These are phyloP conservation scores for Miscanthus sacchariflorus DNA, from an alignment of 202 grass and related monocot genomes.

Conservation along the genomic window DNA sequence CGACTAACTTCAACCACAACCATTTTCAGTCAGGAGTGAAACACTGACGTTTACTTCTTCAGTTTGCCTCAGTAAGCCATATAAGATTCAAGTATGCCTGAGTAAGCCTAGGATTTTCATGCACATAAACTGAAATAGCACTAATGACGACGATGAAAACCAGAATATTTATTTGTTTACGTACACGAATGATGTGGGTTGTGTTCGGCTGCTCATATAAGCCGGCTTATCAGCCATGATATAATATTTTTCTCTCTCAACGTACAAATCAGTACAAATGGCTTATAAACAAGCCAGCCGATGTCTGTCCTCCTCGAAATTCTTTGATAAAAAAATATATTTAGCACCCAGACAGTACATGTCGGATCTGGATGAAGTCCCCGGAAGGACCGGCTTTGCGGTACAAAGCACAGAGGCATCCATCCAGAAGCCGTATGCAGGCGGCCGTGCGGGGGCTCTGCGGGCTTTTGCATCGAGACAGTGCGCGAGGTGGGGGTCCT, in stretches of 20 bases:
- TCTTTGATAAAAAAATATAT: no score
- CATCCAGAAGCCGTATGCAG: slow-evolving; percentile 48
- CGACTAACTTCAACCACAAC: background rate
- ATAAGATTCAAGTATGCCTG: no score
- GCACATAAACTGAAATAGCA: background rate
- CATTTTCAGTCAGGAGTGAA: background rate
- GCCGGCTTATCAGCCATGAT: no score
- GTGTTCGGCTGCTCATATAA: no score
- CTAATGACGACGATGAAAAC: background rate
- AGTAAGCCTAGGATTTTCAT: background rate
- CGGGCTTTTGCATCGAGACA: slow-evolving; percentile 38
- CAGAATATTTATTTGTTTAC: background rate
- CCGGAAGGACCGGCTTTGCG: slow-evolving; percentile 23
- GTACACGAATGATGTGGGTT: background rate
- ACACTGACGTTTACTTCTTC: background rate
- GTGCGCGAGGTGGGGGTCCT: slow-evolving; percentile 31
- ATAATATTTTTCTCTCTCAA: no score
- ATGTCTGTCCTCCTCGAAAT: background rate
- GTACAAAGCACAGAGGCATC: slow-evolving; percentile 1
- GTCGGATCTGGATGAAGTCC: slow-evolving; percentile 37
- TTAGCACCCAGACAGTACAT: background rate
- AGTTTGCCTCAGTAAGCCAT: background rate
- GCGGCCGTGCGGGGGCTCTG: slow-evolving; percentile 13
- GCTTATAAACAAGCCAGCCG: no score
- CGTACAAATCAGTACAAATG: no score